Evolutionary conservation across 2,329 filamentous ascomycete genomes (phyloP).

Genomic region (Bretziella fagacearum): DNA sequence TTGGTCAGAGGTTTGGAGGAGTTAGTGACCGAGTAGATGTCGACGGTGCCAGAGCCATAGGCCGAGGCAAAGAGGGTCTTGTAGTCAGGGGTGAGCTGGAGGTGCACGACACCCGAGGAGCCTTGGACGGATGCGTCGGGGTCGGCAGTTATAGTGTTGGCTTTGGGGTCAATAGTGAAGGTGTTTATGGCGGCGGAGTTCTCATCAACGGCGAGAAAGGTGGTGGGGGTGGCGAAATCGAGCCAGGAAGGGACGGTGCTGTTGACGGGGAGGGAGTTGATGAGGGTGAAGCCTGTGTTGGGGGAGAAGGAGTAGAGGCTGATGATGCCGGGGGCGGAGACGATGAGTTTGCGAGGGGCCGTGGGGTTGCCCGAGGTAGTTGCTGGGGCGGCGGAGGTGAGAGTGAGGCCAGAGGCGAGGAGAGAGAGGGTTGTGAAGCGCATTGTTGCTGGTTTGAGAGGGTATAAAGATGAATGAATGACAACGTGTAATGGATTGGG

Average conservation of each 20-base stretch:
- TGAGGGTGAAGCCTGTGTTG: constrained; percentile 23
- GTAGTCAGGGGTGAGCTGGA: constrained; percentile 15
- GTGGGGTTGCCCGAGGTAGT: constrained; percentile 18
- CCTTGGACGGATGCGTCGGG: constrained; percentile 24
- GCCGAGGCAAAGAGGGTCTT: constrained; percentile 8
- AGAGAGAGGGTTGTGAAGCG: not conserved
- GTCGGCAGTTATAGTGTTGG: constrained; percentile 20
- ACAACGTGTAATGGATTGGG: not conserved
- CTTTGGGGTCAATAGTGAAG: constrained; percentile 24
- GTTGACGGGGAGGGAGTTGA: constrained; percentile 20
- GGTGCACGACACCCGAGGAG: constrained; percentile 22
- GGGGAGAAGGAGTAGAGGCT: constrained; percentile 24
- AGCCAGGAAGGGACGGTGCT: constrained; percentile 30
- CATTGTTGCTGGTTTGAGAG: constrained; percentile 2
- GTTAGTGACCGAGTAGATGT: constrained; percentile 22
- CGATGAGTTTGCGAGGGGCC: constrained; percentile 22
- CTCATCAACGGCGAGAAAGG: constrained; percentile 33
- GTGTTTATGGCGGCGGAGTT: constrained; percentile 25
- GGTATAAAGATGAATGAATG: constrained; percentile 7
- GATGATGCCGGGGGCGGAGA: constrained; percentile 26
- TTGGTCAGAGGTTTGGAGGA: constrained; percentile 15
- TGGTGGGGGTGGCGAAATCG: constrained; percentile 24
- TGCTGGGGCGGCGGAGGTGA: constrained; percentile 23
- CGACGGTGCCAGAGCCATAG: constrained; percentile 18
- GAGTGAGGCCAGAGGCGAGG: not conserved